Conservation (phyloP, 805 yeast genomes). For the Candida sithepensis region DNA sequence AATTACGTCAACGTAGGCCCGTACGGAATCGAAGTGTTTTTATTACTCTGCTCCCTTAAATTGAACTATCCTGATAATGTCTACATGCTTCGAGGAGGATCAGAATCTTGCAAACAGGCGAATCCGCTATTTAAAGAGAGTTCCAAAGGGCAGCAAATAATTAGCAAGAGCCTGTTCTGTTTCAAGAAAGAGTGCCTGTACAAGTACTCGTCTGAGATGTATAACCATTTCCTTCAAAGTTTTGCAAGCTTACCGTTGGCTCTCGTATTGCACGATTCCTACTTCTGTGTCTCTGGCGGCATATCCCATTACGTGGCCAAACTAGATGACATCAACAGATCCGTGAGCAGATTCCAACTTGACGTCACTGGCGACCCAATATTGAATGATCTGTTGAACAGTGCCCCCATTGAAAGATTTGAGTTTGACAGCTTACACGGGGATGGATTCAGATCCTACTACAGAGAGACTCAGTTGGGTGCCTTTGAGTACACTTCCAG, state of each 20-base stretch:
- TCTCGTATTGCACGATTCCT: neutral
- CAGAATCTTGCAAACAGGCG: neutral
- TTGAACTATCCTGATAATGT: neutral
- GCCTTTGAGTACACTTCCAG: neutral
- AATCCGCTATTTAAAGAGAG: neutral
- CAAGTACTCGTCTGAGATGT: neutral
- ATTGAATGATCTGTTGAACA: neutral
- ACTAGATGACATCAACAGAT: neutral
- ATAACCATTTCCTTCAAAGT: neutral
- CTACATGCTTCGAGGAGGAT: neutral
- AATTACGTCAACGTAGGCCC: neutral
- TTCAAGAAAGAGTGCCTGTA: neutral
- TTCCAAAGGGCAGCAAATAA: no score
- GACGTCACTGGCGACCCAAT: neutral
- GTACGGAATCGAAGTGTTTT: neutral
- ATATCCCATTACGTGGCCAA: neutral
- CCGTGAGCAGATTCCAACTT: neutral
- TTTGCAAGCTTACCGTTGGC: neutral
- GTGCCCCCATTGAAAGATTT: neutral
- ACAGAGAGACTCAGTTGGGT: neutral
- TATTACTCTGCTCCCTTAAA: neutral
- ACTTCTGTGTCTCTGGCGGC: neutral
- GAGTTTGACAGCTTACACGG: neutral
- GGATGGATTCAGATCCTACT: neutral
- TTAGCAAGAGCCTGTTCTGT: neutral